Percentiles rank a stretch among this genome's conserved stretches.
Evolutionary conservation across 257 asterid species (phyloP).

Genomic region (Henckelia pumila): DNA sequence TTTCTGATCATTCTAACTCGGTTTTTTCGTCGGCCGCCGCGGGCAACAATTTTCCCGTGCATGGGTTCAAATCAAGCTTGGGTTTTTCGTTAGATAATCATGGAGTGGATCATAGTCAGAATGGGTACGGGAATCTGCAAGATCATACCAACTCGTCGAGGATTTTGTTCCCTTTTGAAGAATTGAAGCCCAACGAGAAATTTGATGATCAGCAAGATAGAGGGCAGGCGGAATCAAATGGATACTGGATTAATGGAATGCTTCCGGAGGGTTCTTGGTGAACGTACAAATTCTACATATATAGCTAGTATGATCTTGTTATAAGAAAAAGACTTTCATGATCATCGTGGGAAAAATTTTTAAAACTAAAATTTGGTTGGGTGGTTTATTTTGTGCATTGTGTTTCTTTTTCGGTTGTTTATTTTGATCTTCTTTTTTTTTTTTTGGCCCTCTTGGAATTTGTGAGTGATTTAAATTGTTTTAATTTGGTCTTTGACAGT

Average conservation of each 20-base stretch:
- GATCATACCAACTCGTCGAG: constrained; percentile 30
- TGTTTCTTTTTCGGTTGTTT: background rate
- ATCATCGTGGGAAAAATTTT: background rate
- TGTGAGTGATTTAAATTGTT: constrained; percentile 8
- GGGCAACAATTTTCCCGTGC: constrained; percentile 23
- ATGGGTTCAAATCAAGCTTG: constrained; percentile 44
- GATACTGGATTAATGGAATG: constrained; percentile 81
- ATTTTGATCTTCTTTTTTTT: background rate
- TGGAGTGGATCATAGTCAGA: constrained; percentile 32
- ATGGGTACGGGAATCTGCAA: constrained; percentile 33
- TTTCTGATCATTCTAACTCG: constrained; percentile 29
- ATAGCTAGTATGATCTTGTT: background rate
- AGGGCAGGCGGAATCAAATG: constrained; percentile 43
- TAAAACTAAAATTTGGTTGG: background rate
- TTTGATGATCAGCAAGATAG: constrained; percentile 42
- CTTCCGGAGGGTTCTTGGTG: constrained; percentile 50
- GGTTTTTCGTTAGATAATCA: constrained; percentile 49
- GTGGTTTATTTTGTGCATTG: background rate
- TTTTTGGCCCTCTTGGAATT: constrained; percentile 5
- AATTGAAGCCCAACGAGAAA: constrained; percentile 39
- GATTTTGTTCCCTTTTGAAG: constrained; percentile 54
- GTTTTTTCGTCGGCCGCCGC: constrained; percentile 41
- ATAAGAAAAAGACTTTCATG: background rate
- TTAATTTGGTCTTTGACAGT: constrained; percentile 5
- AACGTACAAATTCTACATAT: background rate